Evolutionary conservation across 768 basidiomycete species (phyloP).

Genomic region (Agrocybe praecox): DNA sequence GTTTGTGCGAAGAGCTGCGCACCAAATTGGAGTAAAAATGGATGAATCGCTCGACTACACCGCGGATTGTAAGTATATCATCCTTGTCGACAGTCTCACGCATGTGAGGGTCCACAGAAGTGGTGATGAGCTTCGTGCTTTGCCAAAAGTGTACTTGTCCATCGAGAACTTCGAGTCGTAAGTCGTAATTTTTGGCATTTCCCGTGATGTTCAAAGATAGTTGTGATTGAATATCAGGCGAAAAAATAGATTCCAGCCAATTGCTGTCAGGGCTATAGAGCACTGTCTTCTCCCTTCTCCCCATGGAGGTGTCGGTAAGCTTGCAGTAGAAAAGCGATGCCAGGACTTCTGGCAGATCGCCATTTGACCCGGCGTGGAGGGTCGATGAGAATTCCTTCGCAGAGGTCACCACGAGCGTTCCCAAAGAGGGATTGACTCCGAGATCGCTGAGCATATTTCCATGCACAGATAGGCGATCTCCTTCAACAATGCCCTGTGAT

Average conservation of each 20-base stretch:
- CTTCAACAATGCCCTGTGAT: not conserved
- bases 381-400: not conserved
- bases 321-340: not conserved
- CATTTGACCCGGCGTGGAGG: too few relatives aligned
- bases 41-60: slow-evolving; percentile 16
- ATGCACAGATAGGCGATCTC: not conserved
- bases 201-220: slow-evolving; percentile 19
- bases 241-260: not conserved
- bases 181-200: slow-evolving; percentile 12
- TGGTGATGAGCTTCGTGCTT: slow-evolving; percentile 21
- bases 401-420: not conserved
- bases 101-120: slow-evolving; percentile 21
- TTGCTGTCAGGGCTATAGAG: not conserved
- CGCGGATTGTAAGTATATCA: slow-evolving; percentile 15
- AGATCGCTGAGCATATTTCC: not conserved
- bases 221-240: not conserved
- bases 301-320: not conserved
- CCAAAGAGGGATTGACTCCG: not conserved
- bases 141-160: slow-evolving; percentile 24
- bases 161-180: slow-evolving; percentile 19
- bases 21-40: slow-evolving; percentile 33
- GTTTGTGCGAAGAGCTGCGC: slow-evolving; percentile 10
- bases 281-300: not conserved
- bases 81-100: slow-evolving; percentile 16
- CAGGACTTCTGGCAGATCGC: too few relatives aligned